Percentiles rank a stretch among this genome's conserved stretches.
Evolutionary conservation across 208 protist species (phyloP).

Genomic region (Leishmania major): DNA sequence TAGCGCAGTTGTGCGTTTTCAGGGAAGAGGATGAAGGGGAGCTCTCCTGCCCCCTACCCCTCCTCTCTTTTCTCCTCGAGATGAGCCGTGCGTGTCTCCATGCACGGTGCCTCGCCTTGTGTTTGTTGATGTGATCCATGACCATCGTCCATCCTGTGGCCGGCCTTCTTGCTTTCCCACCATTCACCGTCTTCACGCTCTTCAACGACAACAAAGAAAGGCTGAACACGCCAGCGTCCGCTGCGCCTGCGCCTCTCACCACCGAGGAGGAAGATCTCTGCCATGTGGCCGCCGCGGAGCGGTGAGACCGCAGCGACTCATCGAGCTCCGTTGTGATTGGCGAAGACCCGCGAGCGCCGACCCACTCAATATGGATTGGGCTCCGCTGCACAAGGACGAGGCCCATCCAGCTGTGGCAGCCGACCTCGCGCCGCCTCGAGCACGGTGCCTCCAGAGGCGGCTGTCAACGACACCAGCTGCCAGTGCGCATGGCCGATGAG

Average conservation of each 20-base stretch:
- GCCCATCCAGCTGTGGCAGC: background rate
- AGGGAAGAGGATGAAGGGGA: no score
- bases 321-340: background rate
- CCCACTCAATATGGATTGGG: background rate
- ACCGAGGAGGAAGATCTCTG: background rate
- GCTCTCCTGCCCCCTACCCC: no score
- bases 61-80: no score
- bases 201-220: background rate
- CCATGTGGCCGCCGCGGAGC: no score
- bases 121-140: no score
- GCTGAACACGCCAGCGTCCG: no score
- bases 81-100: no score
- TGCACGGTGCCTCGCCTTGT: no score
- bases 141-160: background rate
- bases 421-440: conserved; percentile 1
- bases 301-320: background rate
- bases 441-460: conserved; percentile 2
- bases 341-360: background rate
- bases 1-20: no score
- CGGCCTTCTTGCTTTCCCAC: background rate
- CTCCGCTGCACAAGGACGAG: conserved; percentile 19
- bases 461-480: conserved; percentile 20
- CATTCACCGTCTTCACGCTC: background rate
- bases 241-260: background rate
- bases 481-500: conserved; percentile 46